These are phyloP conservation scores for Misopates orontium DNA, from an alignment of 257 asterid genomes.

Conservation along the genomic window DNA sequence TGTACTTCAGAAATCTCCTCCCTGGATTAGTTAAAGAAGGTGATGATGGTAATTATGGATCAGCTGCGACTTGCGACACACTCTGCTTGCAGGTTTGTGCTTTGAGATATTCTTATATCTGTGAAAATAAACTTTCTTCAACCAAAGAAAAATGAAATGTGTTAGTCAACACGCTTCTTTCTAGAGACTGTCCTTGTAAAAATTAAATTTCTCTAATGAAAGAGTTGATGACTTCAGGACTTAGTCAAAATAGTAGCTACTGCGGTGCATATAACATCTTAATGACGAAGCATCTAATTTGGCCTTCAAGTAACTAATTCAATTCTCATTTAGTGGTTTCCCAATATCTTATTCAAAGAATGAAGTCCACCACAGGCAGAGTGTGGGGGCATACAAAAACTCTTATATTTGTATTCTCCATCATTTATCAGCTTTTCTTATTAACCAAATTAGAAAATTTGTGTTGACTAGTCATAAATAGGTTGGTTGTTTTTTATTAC, in stretches of 20 bases:
- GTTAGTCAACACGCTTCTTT: conserved; percentile 8
- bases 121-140: neutral
- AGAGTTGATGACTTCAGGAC: no score
- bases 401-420: conserved; percentile 11
- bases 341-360: neutral
- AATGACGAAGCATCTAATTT: neutral
- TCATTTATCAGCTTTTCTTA: no score
- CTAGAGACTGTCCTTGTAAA: neutral
- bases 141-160: neutral
- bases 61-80: conserved; percentile 81
- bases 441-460: no score
- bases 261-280: no score
- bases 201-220: neutral
- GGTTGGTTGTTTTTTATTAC: neutral
- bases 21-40: conserved; percentile 80
- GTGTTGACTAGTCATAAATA: neutral
- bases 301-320: neutral
- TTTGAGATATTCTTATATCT: neutral
- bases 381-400: neutral
- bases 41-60: conserved; percentile 85
- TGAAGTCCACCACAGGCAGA: neutral
- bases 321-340: no score
- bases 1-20: conserved; percentile 80
- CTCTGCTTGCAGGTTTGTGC: conserved; percentile 83
- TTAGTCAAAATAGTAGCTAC: no score